Percentiles rank a stretch among this genome's conserved stretches.
Conservation (phyloP, 805 yeast species). For the Debaryomyces castellii region DNA sequence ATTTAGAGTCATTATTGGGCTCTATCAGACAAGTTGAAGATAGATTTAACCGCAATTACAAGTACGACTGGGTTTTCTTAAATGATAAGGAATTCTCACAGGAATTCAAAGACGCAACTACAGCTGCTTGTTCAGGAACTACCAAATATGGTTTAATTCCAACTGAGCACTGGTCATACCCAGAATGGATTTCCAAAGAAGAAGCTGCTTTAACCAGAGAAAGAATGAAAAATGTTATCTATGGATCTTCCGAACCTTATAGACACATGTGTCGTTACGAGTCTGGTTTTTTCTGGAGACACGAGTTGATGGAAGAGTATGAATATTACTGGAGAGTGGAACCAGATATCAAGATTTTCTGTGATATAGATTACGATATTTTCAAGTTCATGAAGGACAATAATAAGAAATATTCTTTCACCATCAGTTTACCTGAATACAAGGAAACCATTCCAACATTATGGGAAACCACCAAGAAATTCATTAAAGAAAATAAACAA, state of each 20-base stretch:
- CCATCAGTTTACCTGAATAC: conserved; percentile 78
- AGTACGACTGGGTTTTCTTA: conserved; percentile 92
- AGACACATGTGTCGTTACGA: conserved; percentile 91
- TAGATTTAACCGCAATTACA: conserved; percentile 73
- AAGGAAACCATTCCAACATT: conserved; percentile 80
- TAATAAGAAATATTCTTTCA: conserved; percentile 80
- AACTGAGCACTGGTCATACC: conserved; percentile 82
- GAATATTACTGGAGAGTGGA: conserved; percentile 94
- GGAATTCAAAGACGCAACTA: conserved; percentile 68
- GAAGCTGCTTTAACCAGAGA: conserved; percentile 65
- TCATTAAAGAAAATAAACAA: conserved; percentile 56
- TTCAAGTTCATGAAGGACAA: conserved; percentile 75
- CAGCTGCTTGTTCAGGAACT: conserved; percentile 68
- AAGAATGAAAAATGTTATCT: conserved; percentile 61
- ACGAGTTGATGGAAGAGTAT: conserved; percentile 67
- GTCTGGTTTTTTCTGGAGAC: conserved; percentile 84
- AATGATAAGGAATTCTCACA: conserved; percentile 83
- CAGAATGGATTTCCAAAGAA: conserved; percentile 72
- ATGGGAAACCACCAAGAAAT: conserved; percentile 73
- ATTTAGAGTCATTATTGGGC: conserved; percentile 55
- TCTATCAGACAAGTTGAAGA: conserved; percentile 82
- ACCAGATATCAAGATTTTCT: conserved; percentile 73
- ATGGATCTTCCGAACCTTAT: conserved; percentile 69
- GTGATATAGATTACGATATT: conserved; percentile 85
- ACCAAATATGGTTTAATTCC: conserved; percentile 78